Evolutionary conservation across 2,329 filamentous ascomycete genomes (phyloP).

Genomic region (Trichoderma pleuroti): DNA sequence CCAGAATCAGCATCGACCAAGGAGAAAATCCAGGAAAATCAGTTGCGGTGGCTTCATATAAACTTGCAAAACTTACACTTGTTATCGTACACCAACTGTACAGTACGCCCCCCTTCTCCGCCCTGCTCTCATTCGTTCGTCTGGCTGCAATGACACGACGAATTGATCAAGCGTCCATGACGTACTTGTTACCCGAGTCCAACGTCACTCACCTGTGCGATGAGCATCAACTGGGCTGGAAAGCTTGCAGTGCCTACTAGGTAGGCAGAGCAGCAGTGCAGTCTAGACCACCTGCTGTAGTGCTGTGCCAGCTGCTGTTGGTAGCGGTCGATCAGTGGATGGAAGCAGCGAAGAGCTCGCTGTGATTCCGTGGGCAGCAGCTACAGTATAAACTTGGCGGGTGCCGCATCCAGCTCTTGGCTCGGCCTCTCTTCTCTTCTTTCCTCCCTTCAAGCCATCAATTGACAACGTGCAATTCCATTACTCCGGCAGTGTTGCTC

Average conservation of each 20-base stretch:
- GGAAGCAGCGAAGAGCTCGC: not conserved
- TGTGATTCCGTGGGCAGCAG: not conserved
- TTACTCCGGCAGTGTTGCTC: not conserved
- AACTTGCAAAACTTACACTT: not conserved
- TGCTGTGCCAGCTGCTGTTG: not conserved
- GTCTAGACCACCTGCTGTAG: not conserved
- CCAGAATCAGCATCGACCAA: not conserved
- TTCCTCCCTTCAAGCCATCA: slow-evolving; percentile 18
- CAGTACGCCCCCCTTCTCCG: not conserved
- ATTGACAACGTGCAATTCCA: not conserved
- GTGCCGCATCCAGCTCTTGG: not conserved
- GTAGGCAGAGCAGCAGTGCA: not conserved
- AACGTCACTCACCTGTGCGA: slow-evolving; percentile 33
- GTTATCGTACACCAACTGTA: not conserved
- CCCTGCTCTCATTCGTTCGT: not conserved
- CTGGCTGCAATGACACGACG: not conserved
- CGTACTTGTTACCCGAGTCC: slow-evolving; percentile 32
- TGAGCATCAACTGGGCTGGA: slow-evolving; percentile 18
- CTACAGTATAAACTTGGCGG: not conserved
- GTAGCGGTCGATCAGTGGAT: not conserved
- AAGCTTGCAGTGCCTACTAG: too few relatives aligned
- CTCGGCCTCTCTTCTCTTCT: not conserved
- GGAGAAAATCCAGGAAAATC: not conserved
- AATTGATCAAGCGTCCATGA: slow-evolving; percentile 27
- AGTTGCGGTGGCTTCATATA: not conserved